Percentiles rank a stretch among this genome's conserved stretches.
phyloP scores from a whole-genome alignment of 1,139 yeast genomes.

The Saccharomyces hybrid region DNA sequence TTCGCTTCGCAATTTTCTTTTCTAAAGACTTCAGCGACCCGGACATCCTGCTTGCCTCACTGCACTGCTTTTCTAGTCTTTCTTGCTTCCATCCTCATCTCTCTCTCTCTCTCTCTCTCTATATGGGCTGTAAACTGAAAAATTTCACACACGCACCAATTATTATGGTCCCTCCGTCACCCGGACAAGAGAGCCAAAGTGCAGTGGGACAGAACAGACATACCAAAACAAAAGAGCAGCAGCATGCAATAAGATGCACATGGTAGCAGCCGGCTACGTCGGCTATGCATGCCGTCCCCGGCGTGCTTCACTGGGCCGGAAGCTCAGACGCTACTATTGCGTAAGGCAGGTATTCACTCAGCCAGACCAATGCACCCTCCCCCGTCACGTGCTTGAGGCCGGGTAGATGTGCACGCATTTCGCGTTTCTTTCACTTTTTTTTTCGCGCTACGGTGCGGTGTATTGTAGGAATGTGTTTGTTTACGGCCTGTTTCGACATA shows the following conservation, averaged over 20 bases:
- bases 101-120: neutral
- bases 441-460: neutral
- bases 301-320: too few species aligned
- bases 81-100: neutral
- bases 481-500: neutral
- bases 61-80: neutral
- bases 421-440: neutral
- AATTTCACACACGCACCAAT: neutral
- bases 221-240: neutral
- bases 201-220: too few species aligned
- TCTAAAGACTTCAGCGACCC: conserved; percentile 17
- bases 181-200: neutral
- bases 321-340: neutral
- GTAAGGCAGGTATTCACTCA: neutral
- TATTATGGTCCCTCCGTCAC: neutral
- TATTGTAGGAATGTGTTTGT: neutral
- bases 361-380: neutral
- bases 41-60: neutral
- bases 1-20: conserved; percentile 19
- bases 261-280: neutral
- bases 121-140: neutral
- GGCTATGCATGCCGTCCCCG: too few species aligned
- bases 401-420: conserved; percentile 9
- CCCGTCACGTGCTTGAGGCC: neutral
- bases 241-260: neutral